These are phyloP conservation scores for Linanthus parryae DNA, from an alignment of 148 eudicot species.

Conservation along the genomic window DNA sequence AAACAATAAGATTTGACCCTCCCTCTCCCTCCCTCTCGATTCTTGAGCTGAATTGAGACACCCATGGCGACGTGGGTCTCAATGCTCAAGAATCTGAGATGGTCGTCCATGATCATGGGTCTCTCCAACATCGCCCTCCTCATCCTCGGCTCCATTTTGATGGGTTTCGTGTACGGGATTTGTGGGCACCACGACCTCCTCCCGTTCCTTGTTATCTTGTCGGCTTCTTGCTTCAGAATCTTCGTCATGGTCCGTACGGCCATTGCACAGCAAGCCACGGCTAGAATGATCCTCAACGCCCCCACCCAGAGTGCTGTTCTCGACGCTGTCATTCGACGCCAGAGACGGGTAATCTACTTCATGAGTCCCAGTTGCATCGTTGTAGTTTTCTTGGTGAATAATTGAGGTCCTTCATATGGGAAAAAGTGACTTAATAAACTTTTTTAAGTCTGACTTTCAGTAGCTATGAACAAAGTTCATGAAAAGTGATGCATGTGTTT, in stretches of 20 bases:
- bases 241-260: slow-evolving; percentile 42
- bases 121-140: slow-evolving; percentile 29
- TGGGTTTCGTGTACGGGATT: slow-evolving; percentile 10
- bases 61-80: slow-evolving; percentile 16
- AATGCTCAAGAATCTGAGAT: slow-evolving; percentile 34
- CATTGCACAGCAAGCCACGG: slow-evolving; percentile 46
- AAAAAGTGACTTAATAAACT: too few species aligned
- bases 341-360: slow-evolving; percentile 24
- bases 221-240: slow-evolving; percentile 27
- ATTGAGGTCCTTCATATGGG: background rate
- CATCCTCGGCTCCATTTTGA: slow-evolving; percentile 17
- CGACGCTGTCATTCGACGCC: slow-evolving; percentile 29
- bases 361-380: background rate
- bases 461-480: background rate
- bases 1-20: too few species aligned
- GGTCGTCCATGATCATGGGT: slow-evolving; percentile 35
- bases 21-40: too few species aligned
- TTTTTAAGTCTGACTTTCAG: background rate
- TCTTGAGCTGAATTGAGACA: too few species aligned
- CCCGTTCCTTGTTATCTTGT: slow-evolving; percentile 21
- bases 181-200: slow-evolving; percentile 22
- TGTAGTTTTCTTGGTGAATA: background rate
- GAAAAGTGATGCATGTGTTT: too few species aligned
- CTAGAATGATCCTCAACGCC: slow-evolving; percentile 32
- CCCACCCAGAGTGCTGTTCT: slow-evolving; percentile 4